Evolutionary conservation across 2,329 filamentous ascomycete species (phyloP).

Genomic region (Periconia sp.): DNA sequence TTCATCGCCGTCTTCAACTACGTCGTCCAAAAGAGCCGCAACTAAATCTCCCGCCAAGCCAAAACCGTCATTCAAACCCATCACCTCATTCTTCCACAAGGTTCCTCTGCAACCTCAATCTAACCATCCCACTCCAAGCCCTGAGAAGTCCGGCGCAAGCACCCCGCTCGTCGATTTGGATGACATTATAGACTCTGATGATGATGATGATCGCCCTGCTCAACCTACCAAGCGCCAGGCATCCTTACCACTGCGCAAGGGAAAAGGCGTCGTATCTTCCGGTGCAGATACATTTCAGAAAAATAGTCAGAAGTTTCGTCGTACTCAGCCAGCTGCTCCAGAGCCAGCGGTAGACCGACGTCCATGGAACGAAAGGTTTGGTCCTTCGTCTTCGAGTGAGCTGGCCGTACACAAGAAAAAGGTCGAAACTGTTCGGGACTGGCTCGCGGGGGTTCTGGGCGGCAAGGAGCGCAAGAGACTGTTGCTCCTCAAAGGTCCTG

Average conservation of each 20-base stretch:
- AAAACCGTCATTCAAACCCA: slow-evolving; percentile 44
- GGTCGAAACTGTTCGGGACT: slow-evolving; percentile 78
- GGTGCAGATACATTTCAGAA: slow-evolving; percentile 22
- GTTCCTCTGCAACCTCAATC: slow-evolving; percentile 45
- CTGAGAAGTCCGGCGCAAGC: slow-evolving; percentile 34
- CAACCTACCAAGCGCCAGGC: slow-evolving; percentile 15
- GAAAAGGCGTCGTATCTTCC: slow-evolving; percentile 17
- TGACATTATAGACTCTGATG: slow-evolving; percentile 41
- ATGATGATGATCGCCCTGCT: slow-evolving; percentile 27
- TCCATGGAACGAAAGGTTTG: slow-evolving; percentile 88
- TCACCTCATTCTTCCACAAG: slow-evolving; percentile 52
- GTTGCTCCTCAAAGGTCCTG: slow-evolving; percentile 84
- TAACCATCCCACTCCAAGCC: slow-evolving; percentile 42
- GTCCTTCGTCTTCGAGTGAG: slow-evolving; percentile 74
- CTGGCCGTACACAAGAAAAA: slow-evolving; percentile 95
- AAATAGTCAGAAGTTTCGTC: slow-evolving; percentile 50
- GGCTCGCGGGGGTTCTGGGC: slow-evolving; percentile 74
- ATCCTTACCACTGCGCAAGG: slow-evolving; percentile 34
- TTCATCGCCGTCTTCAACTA: slow-evolving; percentile 18
- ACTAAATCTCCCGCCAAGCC: slow-evolving; percentile 39
- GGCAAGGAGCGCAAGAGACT: slow-evolving; percentile 67
- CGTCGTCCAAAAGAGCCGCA: slow-evolving; percentile 23
- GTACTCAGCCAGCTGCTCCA: slow-evolving; percentile 32
- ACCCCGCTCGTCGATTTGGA: slow-evolving; percentile 34
- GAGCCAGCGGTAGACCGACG: slow-evolving; percentile 54